These are phyloP conservation scores for Apiospora arundinis DNA, from an alignment of 2,329 filamentous ascomycete genomes.

Conservation along the genomic window DNA sequence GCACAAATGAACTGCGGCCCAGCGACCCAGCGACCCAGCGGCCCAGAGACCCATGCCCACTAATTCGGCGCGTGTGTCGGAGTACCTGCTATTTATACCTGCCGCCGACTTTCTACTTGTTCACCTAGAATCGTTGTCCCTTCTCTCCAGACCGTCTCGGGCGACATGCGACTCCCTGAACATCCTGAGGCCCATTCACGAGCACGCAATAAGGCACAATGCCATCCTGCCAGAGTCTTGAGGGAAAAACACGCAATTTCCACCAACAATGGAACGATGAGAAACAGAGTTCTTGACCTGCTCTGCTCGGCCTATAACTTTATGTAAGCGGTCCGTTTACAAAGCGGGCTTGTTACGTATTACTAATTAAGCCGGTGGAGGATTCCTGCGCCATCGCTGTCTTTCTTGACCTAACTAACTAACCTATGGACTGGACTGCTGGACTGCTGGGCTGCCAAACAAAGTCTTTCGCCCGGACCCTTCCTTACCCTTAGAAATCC, in stretches of 20 bases:
- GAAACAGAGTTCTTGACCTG: constrained; percentile 4
- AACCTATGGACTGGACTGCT: no score
- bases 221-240: not conserved
- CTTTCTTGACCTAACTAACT: no score
- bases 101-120: not conserved
- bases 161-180: not conserved
- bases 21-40: not conserved
- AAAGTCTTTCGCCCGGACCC: not conserved
- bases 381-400: not conserved
- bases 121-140: not conserved
- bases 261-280: not conserved
- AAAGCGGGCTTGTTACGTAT: constrained; percentile 15
- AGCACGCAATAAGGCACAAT: constrained; percentile 14
- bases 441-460: no score
- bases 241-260: constrained; percentile 9
- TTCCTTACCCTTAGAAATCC: not conserved
- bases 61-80: not conserved
- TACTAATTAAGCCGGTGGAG: constrained; percentile 5
- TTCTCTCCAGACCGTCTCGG: not conserved
- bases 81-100: not conserved
- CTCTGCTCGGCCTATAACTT: not conserved
- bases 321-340: constrained; percentile 10
- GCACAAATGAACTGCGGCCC: not conserved
- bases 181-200: not conserved
- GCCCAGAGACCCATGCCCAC: not conserved